Base-by-base conservation (phyloP, 2,329 filamentous ascomycete species). In the Fusarium mangiferae region DNA sequence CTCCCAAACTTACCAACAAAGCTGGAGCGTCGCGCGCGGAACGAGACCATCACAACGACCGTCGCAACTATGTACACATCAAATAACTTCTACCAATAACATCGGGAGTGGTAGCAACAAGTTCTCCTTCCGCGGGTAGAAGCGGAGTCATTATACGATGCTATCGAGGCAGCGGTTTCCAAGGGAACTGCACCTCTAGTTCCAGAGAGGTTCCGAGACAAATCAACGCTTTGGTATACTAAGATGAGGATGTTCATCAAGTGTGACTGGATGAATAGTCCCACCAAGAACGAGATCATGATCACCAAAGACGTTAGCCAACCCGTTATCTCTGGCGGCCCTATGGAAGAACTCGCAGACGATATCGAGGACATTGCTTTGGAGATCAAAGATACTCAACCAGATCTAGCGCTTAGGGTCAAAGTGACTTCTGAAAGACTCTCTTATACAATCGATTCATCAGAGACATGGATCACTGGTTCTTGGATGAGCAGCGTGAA, bases 141-240 rank as follows among this genome's bases (percentile, higher is more conserved):
- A 4, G 15, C 28, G 6, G 22, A 14, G 2, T n/a, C 46, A 0
- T 3, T 24, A 18, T 18, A 33, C 0, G 7, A 33, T 18, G 28
- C 11, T 11, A 24, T 18, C 0, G 15, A n/a, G 15, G 46, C 46
- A 1, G 46, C 46, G 3, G 22, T n/a, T 13, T 10, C 28, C 1
- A 8, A 28, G 0, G 13, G 28, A 46, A 46, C 5, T 28, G 44
- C 9, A 22, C 45, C 26, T 11, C 18, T 46, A 7, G 15, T 33
- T 2, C 7, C 22, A 10, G 11, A 49, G 28, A 49, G 22, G 22
- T 14, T 13, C 10, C 28, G 46, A 15, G 15, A 49, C 7, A 33
- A 49, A 15, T 8, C 18, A 3, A 33, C 28, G 2, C 28, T 49
- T 7, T 18, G 15, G 0, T 33, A 33, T 9, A 13, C 22, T 0